Percentiles rank a stretch among this genome's conserved stretches.
These are phyloP conservation scores for Linnemannia elongata DNA, from an alignment of 192 early-diverging fungal genomes.

Conservation along the genomic window DNA sequence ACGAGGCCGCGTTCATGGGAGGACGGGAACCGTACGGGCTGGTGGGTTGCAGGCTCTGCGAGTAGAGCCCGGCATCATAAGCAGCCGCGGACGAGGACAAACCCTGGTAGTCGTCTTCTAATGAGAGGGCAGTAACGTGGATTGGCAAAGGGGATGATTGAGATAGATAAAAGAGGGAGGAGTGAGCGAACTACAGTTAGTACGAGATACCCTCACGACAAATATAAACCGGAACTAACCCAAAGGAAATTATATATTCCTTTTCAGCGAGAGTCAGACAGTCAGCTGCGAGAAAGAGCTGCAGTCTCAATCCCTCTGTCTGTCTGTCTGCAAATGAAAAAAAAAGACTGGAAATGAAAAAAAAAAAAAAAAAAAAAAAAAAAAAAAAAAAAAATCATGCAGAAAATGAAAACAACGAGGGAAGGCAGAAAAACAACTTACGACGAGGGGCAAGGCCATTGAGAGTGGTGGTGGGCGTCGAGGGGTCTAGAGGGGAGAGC, in stretches of 20 bases:
- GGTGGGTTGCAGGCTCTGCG: conserved; percentile 33
- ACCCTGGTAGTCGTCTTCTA: conserved; percentile 30
- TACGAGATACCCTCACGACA: conserved; percentile 1
- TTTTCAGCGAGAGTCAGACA: conserved; percentile 19
- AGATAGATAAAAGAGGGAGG: background rate
- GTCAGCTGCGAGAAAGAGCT: background rate
- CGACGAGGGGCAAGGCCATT: conserved; percentile 29
- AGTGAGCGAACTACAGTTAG: background rate
- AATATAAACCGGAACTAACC: background rate
- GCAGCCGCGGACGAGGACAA: conserved; percentile 23
- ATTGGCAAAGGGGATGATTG: background rate
- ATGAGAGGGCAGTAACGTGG: background rate
- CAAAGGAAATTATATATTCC: conserved; percentile 51
- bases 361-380: background rate
- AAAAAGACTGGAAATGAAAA: conserved; percentile 2
- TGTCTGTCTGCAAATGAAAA: background rate
- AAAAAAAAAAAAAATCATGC: background rate
- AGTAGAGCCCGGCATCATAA: conserved; percentile 45
- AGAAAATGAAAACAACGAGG: conserved; percentile 1
- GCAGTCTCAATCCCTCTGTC: no score
- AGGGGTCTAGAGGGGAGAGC: conserved; percentile 22
- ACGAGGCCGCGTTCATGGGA: conserved; percentile 26
- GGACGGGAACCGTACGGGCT: conserved; percentile 41
- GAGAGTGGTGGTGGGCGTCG: conserved; percentile 30
- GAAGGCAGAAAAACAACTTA: conserved; percentile 10